Conservation (phyloP, 1,139 yeast species). For the Wickerhamomyces sp. region DNA sequence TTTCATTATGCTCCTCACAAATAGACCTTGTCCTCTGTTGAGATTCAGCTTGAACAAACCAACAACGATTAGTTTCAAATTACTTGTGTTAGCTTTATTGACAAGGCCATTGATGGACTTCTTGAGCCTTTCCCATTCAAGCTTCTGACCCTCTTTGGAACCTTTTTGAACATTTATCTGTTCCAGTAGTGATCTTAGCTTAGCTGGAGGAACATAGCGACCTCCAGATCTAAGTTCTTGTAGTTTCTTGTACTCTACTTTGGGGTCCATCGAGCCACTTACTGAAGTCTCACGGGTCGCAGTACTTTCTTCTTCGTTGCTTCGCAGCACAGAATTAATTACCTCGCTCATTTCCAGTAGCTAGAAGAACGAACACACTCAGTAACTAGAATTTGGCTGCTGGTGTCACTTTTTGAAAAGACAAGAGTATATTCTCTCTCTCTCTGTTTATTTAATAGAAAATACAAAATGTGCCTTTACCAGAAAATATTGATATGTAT, state of each 20-base stretch:
- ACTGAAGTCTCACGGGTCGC: too few species aligned
- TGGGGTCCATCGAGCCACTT: conserved; percentile 28
- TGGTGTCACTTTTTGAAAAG: too few species aligned
- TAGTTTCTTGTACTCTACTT: conserved; percentile 34
- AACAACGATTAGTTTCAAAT: conserved; percentile 43
- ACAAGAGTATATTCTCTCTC: too few species aligned
- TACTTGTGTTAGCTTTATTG: conserved; percentile 40
- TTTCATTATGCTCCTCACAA: conserved; percentile 54
- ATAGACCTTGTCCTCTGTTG: conserved; percentile 55
- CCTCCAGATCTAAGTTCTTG: conserved; percentile 41
- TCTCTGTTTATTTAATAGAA: too few species aligned
- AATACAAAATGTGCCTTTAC: not conserved
- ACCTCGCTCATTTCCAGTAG: too few species aligned
- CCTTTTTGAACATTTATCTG: conserved; percentile 28
- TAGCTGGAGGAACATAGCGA: conserved; percentile 49
- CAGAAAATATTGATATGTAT: too few species aligned
- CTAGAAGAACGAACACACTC: too few species aligned
- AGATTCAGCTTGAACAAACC: conserved; percentile 53
- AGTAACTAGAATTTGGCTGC: too few species aligned
- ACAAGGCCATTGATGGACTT: conserved; percentile 44
- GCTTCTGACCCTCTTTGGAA: conserved; percentile 40
- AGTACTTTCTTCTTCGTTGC: not conserved
- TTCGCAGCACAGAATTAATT: too few species aligned
- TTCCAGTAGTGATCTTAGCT: conserved; percentile 39
- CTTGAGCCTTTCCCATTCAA: conserved; percentile 52